These are phyloP conservation scores for Blastobotrys muscicola DNA, from an alignment of 805 yeast genomes.

Conservation along the genomic window DNA sequence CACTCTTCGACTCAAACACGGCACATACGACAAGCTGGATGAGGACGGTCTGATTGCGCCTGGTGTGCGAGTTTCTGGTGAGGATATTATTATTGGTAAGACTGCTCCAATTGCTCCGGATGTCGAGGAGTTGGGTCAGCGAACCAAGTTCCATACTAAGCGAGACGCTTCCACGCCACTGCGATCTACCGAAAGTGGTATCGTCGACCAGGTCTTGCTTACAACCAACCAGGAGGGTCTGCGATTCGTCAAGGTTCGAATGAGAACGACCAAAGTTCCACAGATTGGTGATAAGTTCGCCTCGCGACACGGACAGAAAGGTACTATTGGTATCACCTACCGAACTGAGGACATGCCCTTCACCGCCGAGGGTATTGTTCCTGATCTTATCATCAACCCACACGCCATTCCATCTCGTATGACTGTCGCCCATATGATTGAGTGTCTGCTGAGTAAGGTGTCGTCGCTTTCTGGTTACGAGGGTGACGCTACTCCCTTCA, in stretches of 20 bases:
- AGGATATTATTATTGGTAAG: slow-evolving; percentile 96
- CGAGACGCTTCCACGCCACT: slow-evolving; percentile 98
- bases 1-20: slow-evolving; percentile 91
- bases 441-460: slow-evolving; percentile 91
- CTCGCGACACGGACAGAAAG: slow-evolving; percentile 99
- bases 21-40: slow-evolving; percentile 95
- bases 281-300: slow-evolving; percentile 99
- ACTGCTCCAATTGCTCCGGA: slow-evolving; percentile 99
- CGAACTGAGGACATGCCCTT: slow-evolving; percentile 99
- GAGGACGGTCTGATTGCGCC: slow-evolving; percentile 98
- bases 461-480: slow-evolving; percentile 91
- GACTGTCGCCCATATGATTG: slow-evolving; percentile 99
- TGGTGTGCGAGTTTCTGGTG: slow-evolving; percentile 98
- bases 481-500: slow-evolving; percentile 99
- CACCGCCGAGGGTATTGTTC: slow-evolving; percentile 89
- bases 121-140: slow-evolving; percentile 95
- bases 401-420: slow-evolving; percentile 99
- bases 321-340: slow-evolving; percentile 98
- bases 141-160: slow-evolving; percentile 96
- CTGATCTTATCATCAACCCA: slow-evolving; percentile 95
- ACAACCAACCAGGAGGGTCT: slow-evolving; percentile 98
- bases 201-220: slow-evolving; percentile 92
- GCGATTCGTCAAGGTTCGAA: slow-evolving; percentile 94
- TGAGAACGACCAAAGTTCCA: slow-evolving; percentile 97
- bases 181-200: slow-evolving; percentile 95